Base-by-base conservation (phyloP, 148 eudicot species). In the Chenopodium album region DNA sequence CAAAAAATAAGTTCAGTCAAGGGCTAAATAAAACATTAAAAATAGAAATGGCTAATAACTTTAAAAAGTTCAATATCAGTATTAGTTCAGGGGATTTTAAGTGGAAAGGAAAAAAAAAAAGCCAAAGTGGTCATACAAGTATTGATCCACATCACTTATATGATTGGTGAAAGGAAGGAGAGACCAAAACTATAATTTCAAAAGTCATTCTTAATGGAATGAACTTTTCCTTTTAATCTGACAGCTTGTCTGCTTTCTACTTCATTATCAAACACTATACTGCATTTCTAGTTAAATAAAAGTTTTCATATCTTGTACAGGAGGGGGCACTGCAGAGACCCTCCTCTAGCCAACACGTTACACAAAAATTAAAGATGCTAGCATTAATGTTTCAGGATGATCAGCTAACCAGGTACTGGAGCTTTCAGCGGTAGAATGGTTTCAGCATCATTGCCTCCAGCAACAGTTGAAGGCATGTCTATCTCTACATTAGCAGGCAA, bases 371-470 rank as follows among this genome's bases (percentile, higher is more conserved):
- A 71, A 64, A 28, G 46, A 65, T 29, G 63, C n/a, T 47, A 78
- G 48, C 22, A 31, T 63, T 23, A 68, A 52, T 12, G 14, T 60
- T 28, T 80, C 44, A 44, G 68, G 68, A 47, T 20, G n/a, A 75
- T 67, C 66, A 84, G 70, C 84, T 79, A 84, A 94, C 98, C 95
- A 59, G 87, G 89, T 73, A 82, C 70, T 64, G 86, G 73, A 82
- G 88, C 76, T 70, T 85, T 81, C 79, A 87, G 67, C 44, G 89
- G 89, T 70, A 88, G 68, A 82, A 84, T 73, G 19, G 81, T 83
- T 60, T 85, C 82, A 70, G 80, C 85, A 29, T 89, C 90, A 82
- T 86, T 89, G 23, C 76, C 88, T 47, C 78, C 76, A 0, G 70
- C 75, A 41, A 64, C 81, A 60, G 76, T 79, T 76, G 87, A 78